These are phyloP conservation scores for Cyberlindnera meyerae DNA, from an alignment of 805 yeast genomes.

Conservation along the genomic window DNA sequence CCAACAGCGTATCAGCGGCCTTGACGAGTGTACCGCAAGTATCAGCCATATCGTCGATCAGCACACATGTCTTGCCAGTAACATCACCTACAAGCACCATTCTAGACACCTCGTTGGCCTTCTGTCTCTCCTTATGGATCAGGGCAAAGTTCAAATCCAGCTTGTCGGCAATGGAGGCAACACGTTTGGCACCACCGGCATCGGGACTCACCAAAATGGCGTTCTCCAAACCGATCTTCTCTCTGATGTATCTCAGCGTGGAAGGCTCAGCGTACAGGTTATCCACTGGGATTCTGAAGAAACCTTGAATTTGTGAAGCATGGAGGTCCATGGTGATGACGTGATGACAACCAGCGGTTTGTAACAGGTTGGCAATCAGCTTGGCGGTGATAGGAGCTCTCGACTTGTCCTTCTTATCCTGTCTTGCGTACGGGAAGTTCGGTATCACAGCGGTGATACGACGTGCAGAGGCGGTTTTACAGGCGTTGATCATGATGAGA, in stretches of 20 bases:
- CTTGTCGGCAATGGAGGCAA: conserved; percentile 88
- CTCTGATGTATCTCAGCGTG: conserved; percentile 75
- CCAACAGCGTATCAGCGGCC: conserved; percentile 83
- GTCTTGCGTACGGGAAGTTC: conserved; percentile 94
- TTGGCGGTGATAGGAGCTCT: conserved; percentile 97
- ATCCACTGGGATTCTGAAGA: conserved; percentile 92
- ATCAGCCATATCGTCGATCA: conserved; percentile 97
- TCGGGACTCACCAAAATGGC: conserved; percentile 92
- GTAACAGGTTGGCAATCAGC: conserved; percentile 82
- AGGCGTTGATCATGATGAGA: conserved; percentile 86
- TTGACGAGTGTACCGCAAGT: conserved; percentile 96
- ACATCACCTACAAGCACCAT: conserved; percentile 98
- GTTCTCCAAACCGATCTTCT: conserved; percentile 48
- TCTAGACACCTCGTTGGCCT: conserved; percentile 89
- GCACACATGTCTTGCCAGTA: conserved; percentile 68
- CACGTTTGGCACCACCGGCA: conserved; percentile 98
- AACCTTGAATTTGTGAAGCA: conserved; percentile 97
- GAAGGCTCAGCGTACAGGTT: conserved; percentile 94
- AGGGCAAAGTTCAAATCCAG: conserved; percentile 90
- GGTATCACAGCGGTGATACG: conserved; percentile 93
- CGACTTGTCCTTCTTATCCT: conserved; percentile 92
- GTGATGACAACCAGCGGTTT: conserved; percentile 93
- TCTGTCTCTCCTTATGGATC: conserved; percentile 92
- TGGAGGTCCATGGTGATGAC: conserved; percentile 96
- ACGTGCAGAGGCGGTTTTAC: conserved; percentile 93